Evolutionary conservation across 2,329 filamentous ascomycete genomes (phyloP).

Genomic region (Penicillium olsonii): DNA sequence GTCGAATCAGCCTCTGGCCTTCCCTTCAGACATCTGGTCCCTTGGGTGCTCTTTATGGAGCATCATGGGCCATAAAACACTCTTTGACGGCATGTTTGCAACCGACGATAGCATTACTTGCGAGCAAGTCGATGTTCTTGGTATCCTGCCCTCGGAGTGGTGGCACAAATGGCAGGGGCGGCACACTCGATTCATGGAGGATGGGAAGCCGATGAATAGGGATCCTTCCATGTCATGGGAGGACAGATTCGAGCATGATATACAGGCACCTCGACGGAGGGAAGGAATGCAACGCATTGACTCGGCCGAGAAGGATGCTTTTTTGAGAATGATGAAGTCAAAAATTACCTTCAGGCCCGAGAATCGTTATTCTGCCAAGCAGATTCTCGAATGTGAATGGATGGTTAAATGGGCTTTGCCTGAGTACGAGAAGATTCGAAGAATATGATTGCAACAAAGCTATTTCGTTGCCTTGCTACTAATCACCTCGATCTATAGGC

Average conservation of each 20-base stretch:
- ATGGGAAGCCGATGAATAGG: slow-evolving; percentile 26
- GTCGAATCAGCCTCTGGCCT: slow-evolving; percentile 33
- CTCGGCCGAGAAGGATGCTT: slow-evolving; percentile 24
- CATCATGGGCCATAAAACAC: slow-evolving; percentile 33
- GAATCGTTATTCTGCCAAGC: slow-evolving; percentile 24
- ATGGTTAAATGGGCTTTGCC: slow-evolving; percentile 34
- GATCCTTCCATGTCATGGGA: slow-evolving; percentile 21
- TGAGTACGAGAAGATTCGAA: slow-evolving; percentile 19
- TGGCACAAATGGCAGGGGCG: slow-evolving; percentile 30
- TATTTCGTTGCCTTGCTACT: not conserved
- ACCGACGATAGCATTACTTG: slow-evolving; percentile 31
- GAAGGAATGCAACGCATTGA: slow-evolving; percentile 24
- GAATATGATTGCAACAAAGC: slow-evolving; percentile 1
- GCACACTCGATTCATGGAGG: slow-evolving; percentile 24
- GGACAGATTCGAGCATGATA: slow-evolving; percentile 28
- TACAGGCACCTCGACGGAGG: slow-evolving; percentile 31
- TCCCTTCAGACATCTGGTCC: slow-evolving; percentile 44
- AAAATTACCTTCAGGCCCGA: slow-evolving; percentile 32
- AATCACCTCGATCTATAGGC: too few species aligned
- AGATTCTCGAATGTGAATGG: slow-evolving; percentile 32
- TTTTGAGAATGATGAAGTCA: slow-evolving; percentile 27
- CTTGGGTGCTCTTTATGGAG: slow-evolving; percentile 41
- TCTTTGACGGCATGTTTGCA: slow-evolving; percentile 32
- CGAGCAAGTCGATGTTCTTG: slow-evolving; percentile 36
- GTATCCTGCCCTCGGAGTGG: slow-evolving; percentile 31